Conservation (phyloP, 2,329 filamentous ascomycete species). For the Fusarium burgessii region DNA sequence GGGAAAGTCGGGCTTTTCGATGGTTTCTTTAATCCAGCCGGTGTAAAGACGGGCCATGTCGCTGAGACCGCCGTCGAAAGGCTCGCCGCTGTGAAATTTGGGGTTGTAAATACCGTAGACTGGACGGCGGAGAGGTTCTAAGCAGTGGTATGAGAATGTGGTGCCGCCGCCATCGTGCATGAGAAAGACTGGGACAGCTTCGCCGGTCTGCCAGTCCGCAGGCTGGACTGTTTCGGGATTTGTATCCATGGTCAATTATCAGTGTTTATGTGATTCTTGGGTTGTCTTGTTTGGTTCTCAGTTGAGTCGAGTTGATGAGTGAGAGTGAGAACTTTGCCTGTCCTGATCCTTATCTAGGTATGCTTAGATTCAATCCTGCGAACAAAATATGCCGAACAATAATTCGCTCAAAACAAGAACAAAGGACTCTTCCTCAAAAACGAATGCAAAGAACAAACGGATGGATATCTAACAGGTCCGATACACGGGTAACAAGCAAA, state of each 20-base stretch:
- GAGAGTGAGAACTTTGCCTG: not conserved
- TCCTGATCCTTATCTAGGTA: not conserved
- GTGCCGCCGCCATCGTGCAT: constrained; percentile 73
- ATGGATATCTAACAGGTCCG: not conserved
- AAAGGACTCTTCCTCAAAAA: not conserved
- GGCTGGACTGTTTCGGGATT: constrained; percentile 53
- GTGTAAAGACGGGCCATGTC: constrained; percentile 68
- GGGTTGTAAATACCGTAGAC: constrained; percentile 69
- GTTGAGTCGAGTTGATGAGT: not conserved
- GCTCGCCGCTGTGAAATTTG: constrained; percentile 59
- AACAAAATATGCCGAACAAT: constrained; percentile 14
- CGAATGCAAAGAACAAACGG: not conserved
- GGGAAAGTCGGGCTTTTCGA: constrained; percentile 50
- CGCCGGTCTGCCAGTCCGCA: constrained; percentile 47
- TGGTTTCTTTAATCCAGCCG: constrained; percentile 55
- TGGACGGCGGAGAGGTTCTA: constrained; percentile 61
- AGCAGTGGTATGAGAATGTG: constrained; percentile 67
- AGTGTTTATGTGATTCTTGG: not conserved
- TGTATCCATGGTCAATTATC: constrained; percentile 31
- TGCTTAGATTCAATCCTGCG: not conserved
- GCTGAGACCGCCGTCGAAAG: constrained; percentile 64
- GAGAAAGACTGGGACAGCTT: constrained; percentile 63
- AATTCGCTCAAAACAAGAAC: constrained; percentile 34
- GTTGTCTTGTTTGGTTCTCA: not conserved
- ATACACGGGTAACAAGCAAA: not conserved